Conservation (phyloP, 257 asterid species). For the Linderniella brevidens region DNA sequence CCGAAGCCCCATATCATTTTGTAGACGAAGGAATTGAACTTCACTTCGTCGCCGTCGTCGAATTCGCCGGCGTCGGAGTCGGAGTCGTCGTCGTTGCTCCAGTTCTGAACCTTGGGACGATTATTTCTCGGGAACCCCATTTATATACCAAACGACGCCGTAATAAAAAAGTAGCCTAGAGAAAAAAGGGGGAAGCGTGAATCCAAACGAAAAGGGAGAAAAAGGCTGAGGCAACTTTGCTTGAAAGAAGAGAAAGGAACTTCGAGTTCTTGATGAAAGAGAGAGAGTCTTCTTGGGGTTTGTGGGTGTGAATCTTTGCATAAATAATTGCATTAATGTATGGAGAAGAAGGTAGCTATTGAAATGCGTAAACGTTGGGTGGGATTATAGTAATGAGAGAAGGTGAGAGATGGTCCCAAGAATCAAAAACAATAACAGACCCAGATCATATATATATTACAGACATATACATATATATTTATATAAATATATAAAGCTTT, state of each 20-base stretch:
- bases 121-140: slow-evolving; percentile 32
- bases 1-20: slow-evolving; percentile 53
- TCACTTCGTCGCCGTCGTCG: slow-evolving; percentile 17
- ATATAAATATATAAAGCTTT: slow-evolving; percentile 13
- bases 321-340: slow-evolving; percentile 11
- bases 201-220: neutral
- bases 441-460: slow-evolving; percentile 8
- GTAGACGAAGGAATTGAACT: slow-evolving; percentile 26
- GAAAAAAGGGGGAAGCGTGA: slow-evolving; percentile 4
- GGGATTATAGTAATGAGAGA: slow-evolving; percentile 21
- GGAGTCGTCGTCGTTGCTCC: slow-evolving; percentile 8
- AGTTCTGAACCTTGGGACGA: slow-evolving; percentile 16
- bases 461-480: neutral
- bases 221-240: slow-evolving; percentile 41
- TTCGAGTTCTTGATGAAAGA: slow-evolving; percentile 13
- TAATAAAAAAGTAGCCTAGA: slow-evolving; percentile 19
- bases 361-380: slow-evolving; percentile 11
- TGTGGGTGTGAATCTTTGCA: slow-evolving; percentile 15
- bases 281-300: slow-evolving; percentile 11
- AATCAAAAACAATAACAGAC: slow-evolving; percentile 15
- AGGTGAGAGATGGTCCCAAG: slow-evolving; percentile 41
- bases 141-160: slow-evolving; percentile 22
- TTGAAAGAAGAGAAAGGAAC: slow-evolving; percentile 35
- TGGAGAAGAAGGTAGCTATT: slow-evolving; percentile 9
- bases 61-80: slow-evolving; percentile 6